Percentiles rank a stretch among this genome's conserved stretches.
Evolutionary conservation across 257 asterid genomes (phyloP).

Genomic region (Fraxinus pennsylvanica): DNA sequence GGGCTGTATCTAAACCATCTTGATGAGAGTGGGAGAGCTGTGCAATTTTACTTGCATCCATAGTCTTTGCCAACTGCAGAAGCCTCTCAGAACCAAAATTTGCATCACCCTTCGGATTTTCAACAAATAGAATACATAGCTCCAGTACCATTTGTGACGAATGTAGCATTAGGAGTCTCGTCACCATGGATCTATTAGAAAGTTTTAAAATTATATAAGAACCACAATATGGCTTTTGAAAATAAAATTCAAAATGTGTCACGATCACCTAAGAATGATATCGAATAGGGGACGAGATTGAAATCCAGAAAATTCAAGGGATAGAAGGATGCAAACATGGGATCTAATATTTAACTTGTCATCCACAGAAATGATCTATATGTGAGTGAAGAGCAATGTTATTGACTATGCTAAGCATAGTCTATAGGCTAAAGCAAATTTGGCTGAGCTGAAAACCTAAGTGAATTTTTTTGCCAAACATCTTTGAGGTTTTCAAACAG

Average conservation of each 20-base stretch:
- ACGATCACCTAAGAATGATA: background rate
- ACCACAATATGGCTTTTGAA: no score
- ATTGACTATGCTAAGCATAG: background rate
- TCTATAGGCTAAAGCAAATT: background rate
- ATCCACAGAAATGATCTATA: conserved; percentile 7
- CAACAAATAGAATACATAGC: no score
- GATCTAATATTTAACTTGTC: conserved; percentile 52
- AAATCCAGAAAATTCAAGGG: conserved; percentile 10
- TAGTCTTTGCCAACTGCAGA: no score
- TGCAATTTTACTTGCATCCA: no score
- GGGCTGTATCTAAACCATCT: conserved; percentile 31
- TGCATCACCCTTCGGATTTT: no score
- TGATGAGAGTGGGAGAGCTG: background rate
- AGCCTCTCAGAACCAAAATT: no score
- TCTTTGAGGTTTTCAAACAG: background rate
- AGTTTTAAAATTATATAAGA: no score
- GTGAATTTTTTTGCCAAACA: background rate
- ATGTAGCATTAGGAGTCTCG: no score
- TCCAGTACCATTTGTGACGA: no score
- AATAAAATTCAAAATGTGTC: no score
- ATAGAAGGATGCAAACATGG: conserved; percentile 20
- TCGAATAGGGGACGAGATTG: conserved; percentile 44
- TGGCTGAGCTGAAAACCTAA: background rate
- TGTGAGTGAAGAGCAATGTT: background rate
- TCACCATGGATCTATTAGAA: no score